A percentile compares a stretch with the other conserved stretches of the same genome.
These are phyloP conservation scores for Serpula lacrymans DNA, from an alignment of 768 basidiomycete species.

Conservation along the genomic window DNA sequence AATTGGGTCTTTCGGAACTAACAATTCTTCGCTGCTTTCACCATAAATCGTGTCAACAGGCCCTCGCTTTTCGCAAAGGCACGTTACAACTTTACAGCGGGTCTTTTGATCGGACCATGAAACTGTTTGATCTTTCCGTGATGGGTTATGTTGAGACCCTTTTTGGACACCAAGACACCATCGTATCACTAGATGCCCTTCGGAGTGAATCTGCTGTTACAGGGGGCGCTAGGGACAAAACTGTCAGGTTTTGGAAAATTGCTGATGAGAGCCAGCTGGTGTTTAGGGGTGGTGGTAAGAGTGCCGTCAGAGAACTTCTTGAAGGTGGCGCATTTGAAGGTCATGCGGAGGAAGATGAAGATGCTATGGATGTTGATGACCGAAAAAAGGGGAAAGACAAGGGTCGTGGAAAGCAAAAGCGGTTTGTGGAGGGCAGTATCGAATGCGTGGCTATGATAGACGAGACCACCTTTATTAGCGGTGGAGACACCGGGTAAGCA, in stretches of 20 bases:
- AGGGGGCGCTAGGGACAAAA: slow-evolving; percentile 88
- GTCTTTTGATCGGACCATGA: slow-evolving; percentile 85
- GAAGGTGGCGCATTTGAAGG: slow-evolving; percentile 74
- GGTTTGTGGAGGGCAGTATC: slow-evolving; percentile 85
- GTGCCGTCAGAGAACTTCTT: slow-evolving; percentile 71
- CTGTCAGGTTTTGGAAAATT: slow-evolving; percentile 94
- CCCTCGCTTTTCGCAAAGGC: slow-evolving; percentile 73
- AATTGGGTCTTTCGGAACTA: not conserved
- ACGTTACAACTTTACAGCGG: slow-evolving; percentile 69
- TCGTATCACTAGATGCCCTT: slow-evolving; percentile 75
- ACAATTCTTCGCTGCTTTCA: slow-evolving; percentile 1
- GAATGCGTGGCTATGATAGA: slow-evolving; percentile 95
- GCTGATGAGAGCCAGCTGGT: slow-evolving; percentile 93
- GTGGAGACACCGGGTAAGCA: slow-evolving; percentile 93
- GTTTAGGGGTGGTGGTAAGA: slow-evolving; percentile 92
- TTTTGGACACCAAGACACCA: slow-evolving; percentile 93
- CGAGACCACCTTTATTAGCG: slow-evolving; percentile 87
- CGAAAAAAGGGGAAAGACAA: slow-evolving; percentile 28
- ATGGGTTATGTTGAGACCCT: slow-evolving; percentile 95
- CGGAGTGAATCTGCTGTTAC: slow-evolving; percentile 83
- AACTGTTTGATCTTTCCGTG: slow-evolving; percentile 78
- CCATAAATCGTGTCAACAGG: no score
- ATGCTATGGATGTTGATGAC: slow-evolving; percentile 26
- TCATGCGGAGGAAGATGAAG: slow-evolving; percentile 47
- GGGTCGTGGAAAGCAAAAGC: slow-evolving; percentile 38